These are phyloP conservation scores for Vitis hybrid DNA, from an alignment of 177 flowering plant genomes.

Conservation along the genomic window DNA sequence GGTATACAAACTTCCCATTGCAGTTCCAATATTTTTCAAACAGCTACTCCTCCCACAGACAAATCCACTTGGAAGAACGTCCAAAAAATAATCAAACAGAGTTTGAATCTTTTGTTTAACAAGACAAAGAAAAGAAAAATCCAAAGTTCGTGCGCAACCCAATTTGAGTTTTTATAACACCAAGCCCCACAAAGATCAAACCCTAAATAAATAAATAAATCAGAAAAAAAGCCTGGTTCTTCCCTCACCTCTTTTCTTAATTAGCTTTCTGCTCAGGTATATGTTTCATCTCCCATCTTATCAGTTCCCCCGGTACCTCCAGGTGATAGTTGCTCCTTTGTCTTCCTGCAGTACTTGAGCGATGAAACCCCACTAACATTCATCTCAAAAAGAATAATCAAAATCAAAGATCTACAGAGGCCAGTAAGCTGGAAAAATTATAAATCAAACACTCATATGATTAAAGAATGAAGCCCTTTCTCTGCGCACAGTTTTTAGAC, in stretches of 20 bases:
- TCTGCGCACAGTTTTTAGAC: too few species aligned
- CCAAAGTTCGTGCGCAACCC: background rate
- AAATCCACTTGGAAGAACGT: slow-evolving; percentile 17
- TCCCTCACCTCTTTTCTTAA: too few species aligned
- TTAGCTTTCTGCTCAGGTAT: background rate
- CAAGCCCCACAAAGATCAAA: slow-evolving; percentile 13
- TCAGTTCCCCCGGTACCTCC: too few species aligned
- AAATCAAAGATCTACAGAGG: background rate
- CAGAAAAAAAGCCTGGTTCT: too few species aligned
- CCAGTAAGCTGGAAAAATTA: background rate
- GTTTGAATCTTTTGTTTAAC: background rate
- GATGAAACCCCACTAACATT: background rate
- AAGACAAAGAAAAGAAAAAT: slow-evolving; percentile 15
- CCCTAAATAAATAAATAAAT: background rate
- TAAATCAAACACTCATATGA: too few species aligned
- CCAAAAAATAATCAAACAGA: slow-evolving; percentile 10
- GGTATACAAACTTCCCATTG: background rate
- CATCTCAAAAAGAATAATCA: background rate
- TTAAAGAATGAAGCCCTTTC: too few species aligned
- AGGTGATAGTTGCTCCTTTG: too few species aligned
- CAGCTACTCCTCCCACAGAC: slow-evolving; percentile 1
- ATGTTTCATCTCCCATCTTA: too few species aligned
- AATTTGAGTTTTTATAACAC: background rate
- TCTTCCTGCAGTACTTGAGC: background rate
- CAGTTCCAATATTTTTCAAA: slow-evolving; percentile 19